phyloP scores from a whole-genome alignment of 208 protist genomes.

The Wallacemonas sp. region DNA sequence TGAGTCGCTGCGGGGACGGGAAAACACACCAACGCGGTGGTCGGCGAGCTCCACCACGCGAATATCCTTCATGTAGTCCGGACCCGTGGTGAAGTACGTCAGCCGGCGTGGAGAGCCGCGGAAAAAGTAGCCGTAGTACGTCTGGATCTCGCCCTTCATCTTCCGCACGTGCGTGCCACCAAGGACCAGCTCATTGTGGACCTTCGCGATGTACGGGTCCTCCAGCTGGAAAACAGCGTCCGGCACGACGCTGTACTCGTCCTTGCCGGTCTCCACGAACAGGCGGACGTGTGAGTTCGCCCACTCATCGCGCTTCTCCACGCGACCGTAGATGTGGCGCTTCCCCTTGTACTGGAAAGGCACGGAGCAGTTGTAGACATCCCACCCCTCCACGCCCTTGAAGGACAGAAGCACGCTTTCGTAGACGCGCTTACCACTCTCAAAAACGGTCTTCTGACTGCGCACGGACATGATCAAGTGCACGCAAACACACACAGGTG shows the following conservation, averaged over 20 bases:
- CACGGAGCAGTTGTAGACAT: conserved; percentile 76
- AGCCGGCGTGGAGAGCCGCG: conserved; percentile 33
- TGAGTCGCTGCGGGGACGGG: conserved; percentile 26
- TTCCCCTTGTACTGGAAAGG: conserved; percentile 57
- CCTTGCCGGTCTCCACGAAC: conserved; percentile 57
- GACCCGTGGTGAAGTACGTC: conserved; percentile 55
- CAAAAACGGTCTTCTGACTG: conserved; percentile 19
- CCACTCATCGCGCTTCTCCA: conserved; percentile 60
- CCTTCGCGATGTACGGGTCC: conserved; percentile 48
- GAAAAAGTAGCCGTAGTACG: conserved; percentile 60
- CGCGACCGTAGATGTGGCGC: conserved; percentile 55
- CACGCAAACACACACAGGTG: no score
- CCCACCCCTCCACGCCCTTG: conserved; percentile 64
- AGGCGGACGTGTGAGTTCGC: conserved; percentile 59
- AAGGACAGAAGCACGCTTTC: conserved; percentile 55
- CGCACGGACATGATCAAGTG: conserved; percentile 8
- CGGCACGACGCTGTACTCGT: conserved; percentile 52
- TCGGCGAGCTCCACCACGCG: conserved; percentile 43
- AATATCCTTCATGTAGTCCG: conserved; percentile 68
- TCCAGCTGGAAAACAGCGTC: conserved; percentile 42
- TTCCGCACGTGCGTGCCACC: conserved; percentile 62
- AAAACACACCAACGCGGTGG: conserved; percentile 56
- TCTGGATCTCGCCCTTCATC: conserved; percentile 33
- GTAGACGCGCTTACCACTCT: conserved; percentile 38
- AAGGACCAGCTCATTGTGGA: conserved; percentile 48